Base-by-base conservation (phyloP, 768 basidiomycete species). In the Pleurotus sapidus region DNA sequence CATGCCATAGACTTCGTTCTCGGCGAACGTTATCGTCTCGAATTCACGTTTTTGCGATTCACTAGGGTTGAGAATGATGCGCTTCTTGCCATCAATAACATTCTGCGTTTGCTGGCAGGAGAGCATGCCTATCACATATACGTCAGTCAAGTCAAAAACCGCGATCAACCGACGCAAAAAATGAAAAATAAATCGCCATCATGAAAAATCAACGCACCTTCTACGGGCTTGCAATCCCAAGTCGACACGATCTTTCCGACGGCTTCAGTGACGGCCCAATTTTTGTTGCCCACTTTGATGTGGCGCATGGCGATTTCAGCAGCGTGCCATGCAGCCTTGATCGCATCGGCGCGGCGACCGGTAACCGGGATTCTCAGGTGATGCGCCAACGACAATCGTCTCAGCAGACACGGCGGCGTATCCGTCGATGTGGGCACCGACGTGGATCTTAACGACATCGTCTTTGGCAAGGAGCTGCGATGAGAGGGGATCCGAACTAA, bases 381-480 rank as follows among this genome's bases (percentile, higher is more conserved):
- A 86, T 38, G 93, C 88, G 40, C 94, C 92, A 30, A 98, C 84
- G 59, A 97, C 84, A 65, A 98, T 72, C 53, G 96, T 98, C 73
- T 99, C 97, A 34, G 93, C 97, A 68, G 84, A 86, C 71, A 97
- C 87, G 55, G 93, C 86, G 17, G 95, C 95, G 72, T 91, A 98
- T 57, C 97, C 97, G 70, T 98, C 96, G 72, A 99, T 94, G 68
- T 99, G 97, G 17, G 95, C 95, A 46, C 97, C 97, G 59, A 98
- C 80, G 72, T 95, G 93, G 61, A 99, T 75, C 76, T 98, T 98
- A 63, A 98, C 96, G 57, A 99, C 86, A 70, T 99, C 97, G 59
- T 86, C 86, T 61, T 93, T 89, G 24, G 83, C 84, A 62, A 95
- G 81, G 50, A 72, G 81, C 70, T 87, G 85, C 5, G 77, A 74